Percentiles rank a stretch among this genome's conserved stretches.
These are phyloP conservation scores for Candida khao-thaluensis DNA, from an alignment of 805 yeast species.

Conservation along the genomic window DNA sequence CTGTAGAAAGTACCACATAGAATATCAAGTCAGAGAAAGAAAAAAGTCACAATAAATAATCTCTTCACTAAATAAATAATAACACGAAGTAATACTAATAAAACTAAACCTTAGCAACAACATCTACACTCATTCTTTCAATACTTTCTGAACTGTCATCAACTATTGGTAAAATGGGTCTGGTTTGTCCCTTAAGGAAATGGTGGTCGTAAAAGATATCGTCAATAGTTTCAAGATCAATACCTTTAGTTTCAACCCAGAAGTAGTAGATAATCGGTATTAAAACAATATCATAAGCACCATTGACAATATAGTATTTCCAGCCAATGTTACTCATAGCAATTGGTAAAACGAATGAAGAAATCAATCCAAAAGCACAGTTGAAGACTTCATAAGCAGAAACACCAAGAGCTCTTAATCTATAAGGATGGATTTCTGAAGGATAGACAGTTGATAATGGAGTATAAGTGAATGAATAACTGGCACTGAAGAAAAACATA, in stretches of 20 bases:
- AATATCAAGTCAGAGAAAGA: too few species aligned
- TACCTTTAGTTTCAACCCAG: conserved; percentile 19
- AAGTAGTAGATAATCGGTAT: conserved; percentile 13
- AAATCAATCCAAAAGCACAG: conserved; percentile 12
- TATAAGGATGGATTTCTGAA: conserved; percentile 15
- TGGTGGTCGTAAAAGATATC: conserved; percentile 13
- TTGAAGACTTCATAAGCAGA: conserved; percentile 7
- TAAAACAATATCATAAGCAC: conserved; percentile 17
- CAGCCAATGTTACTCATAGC: conserved; percentile 19
- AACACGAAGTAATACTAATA: too few species aligned
- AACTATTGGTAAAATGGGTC: not conserved
- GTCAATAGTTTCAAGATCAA: conserved; percentile 13
- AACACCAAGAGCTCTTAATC: conserved; percentile 15
- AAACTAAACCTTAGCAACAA: too few species aligned
- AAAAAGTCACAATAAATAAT: too few species aligned
- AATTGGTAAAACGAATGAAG: conserved; percentile 16
- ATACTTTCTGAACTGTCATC: not conserved
- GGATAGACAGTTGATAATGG: conserved; percentile 17
- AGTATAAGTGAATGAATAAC: conserved; percentile 16
- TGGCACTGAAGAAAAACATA: conserved; percentile 17
- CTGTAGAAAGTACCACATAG: too few species aligned
- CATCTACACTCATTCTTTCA: not conserved
- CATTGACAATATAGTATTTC: conserved; percentile 21
- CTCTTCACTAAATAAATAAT: too few species aligned
- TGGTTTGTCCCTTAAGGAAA: not conserved